phyloP scores from a whole-genome alignment of 331 rosid species.

The Acacia concinna region DNA sequence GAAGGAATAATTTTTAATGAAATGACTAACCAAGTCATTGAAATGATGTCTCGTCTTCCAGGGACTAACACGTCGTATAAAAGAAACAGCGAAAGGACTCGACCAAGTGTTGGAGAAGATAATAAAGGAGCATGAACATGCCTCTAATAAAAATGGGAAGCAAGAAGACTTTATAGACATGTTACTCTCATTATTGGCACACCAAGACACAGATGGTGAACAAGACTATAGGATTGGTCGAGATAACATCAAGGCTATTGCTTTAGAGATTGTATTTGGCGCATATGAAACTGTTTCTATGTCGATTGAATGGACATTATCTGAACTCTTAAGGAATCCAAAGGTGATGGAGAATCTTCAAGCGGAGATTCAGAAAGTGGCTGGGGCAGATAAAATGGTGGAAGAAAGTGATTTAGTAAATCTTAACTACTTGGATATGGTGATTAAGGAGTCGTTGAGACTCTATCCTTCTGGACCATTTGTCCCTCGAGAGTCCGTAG shows the following conservation, averaged over 20 bases:
- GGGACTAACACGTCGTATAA: background rate
- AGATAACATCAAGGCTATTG: conserved; percentile 39
- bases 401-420: conserved; percentile 42
- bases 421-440: conserved; percentile 43
- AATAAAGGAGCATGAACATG: background rate
- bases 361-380: conserved; percentile 33
- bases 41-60: background rate
- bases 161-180: conserved; percentile 38
- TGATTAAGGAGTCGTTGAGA: conserved; percentile 45
- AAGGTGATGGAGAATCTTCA: conserved; percentile 39
- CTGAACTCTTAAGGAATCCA: conserved; percentile 42
- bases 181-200: conserved; percentile 18
- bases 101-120: background rate
- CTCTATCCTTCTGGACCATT: conserved; percentile 33
- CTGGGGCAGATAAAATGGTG: conserved; percentile 37
- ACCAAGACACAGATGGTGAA: conserved; percentile 18
- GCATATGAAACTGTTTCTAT: conserved; percentile 24
- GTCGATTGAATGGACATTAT: conserved; percentile 33
- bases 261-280: conserved; percentile 32
- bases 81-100: background rate
- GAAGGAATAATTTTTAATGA: no score
- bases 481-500: conserved; percentile 27
- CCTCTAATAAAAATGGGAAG: background rate
- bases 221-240: background rate
- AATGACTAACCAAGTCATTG: background rate